phyloP scores from a whole-genome alignment of 129 eudicot genomes.

The Flaveria trinervia region DNA sequence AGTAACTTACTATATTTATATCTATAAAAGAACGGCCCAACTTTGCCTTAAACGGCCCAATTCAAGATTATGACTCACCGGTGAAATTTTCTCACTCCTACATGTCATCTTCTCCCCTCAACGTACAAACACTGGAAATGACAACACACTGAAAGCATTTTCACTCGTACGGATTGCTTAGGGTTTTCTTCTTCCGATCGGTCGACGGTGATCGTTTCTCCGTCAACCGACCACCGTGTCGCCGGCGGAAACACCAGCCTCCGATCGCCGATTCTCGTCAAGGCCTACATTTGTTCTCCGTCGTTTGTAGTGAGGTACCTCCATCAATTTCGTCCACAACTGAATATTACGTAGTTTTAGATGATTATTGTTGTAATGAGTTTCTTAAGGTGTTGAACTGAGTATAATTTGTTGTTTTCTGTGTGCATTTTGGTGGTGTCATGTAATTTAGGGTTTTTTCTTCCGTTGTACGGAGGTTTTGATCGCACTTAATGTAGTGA shows the following conservation, averaged over 20 bases:
- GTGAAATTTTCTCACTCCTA: not conserved
- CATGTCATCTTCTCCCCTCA: not conserved
- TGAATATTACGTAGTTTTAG: not conserved
- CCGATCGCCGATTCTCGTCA: not conserved
- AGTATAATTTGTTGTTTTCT: conserved; percentile 2
- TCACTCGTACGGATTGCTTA: not conserved
- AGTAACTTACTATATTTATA: too few species aligned
- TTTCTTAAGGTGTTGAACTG: not conserved
- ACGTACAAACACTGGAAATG: not conserved
- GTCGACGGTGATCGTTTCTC: not conserved
- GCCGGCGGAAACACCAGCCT: not conserved
- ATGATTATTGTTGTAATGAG: not conserved
- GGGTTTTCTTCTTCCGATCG: conserved; percentile 24
- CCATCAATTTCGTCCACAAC: not conserved
- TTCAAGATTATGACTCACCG: not conserved
- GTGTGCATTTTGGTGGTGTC: conserved; percentile 7
- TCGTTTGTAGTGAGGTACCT: conserved; percentile 2
- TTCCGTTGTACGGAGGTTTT: conserved; percentile 15
- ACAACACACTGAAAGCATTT: not conserved
- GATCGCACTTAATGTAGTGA: not conserved
- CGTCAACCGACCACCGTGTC: not conserved
- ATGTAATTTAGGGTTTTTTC: conserved; percentile 24
- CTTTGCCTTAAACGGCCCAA: not conserved
- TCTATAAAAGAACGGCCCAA: too few species aligned
- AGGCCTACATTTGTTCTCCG: conserved; percentile 3